Evolutionary conservation across 345 rosid species (phyloP).

Genomic region (Gossypium sturtianum): DNA sequence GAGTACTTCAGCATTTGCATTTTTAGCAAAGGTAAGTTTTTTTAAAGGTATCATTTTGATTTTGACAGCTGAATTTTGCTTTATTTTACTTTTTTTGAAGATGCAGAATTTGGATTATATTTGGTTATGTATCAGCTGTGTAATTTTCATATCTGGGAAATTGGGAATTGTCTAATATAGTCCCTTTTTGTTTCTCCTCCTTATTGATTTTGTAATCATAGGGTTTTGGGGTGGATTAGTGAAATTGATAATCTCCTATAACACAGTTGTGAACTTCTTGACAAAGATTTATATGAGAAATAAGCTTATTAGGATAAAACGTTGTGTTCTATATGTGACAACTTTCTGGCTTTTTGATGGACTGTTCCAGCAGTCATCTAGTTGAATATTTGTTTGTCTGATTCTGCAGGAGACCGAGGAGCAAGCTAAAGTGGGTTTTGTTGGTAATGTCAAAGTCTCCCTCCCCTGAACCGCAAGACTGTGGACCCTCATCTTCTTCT

Average conservation of each 20-base stretch:
- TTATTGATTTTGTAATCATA: neutral
- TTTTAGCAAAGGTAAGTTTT: conserved; percentile 27
- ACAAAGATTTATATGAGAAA: neutral
- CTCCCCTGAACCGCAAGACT: conserved; percentile 39
- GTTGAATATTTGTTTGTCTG: conserved; percentile 3
- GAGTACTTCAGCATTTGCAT: conserved; percentile 32
- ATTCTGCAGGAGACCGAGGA: conserved; percentile 26
- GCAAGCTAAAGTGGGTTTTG: conserved; percentile 17
- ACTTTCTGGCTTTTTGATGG: neutral
- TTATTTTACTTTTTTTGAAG: neutral
- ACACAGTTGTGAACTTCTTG: no score
- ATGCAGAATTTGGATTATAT: neutral
- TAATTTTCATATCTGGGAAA: conserved; percentile 17
- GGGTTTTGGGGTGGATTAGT: neutral
- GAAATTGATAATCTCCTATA: neutral
- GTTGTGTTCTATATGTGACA: neutral
- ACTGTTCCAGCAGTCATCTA: neutral
- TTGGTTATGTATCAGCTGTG: conserved; percentile 9
- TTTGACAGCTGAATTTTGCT: neutral
- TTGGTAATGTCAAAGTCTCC: conserved; percentile 59
- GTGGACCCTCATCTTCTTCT: conserved; percentile 23
- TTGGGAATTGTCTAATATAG: conserved; percentile 2
- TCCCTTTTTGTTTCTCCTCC: neutral
- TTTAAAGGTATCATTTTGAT: neutral
- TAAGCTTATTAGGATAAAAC: neutral